Conservation (phyloP, 371 early-diverging fungal genomes). For the Mortierella sp. region DNA sequence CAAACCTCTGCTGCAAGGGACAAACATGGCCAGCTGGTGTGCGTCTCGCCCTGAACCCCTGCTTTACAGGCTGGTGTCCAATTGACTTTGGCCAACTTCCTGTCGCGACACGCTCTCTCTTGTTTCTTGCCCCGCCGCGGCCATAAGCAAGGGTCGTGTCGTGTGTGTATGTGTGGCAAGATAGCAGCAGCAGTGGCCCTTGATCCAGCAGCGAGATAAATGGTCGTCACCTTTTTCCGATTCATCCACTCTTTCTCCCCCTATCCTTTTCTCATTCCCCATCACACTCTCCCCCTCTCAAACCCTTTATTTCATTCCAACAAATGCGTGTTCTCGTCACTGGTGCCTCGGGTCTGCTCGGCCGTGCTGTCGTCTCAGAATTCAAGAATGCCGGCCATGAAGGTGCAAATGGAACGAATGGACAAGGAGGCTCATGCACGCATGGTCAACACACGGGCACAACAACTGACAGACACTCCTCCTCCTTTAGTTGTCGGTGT, state of each 20-base stretch:
- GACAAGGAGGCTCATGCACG: not conserved
- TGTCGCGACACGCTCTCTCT: too few relatives aligned
- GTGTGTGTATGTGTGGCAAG: not conserved
- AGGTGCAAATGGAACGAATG: constrained; percentile 53
- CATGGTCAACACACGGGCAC: not conserved
- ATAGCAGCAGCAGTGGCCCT: not conserved
- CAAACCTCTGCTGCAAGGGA: too few relatives aligned
- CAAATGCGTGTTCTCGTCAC: constrained; percentile 76
- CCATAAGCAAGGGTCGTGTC: not conserved
- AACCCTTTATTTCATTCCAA: not conserved
- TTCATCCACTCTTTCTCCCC: not conserved
- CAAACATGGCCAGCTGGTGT: too few relatives aligned
- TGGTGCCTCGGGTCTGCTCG: constrained; percentile 89
- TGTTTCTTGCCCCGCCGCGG: too few relatives aligned
- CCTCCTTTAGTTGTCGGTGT: constrained; percentile 73
- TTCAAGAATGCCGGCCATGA: constrained; percentile 66
- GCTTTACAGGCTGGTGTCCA: too few relatives aligned
- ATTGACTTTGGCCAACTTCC: too few relatives aligned
- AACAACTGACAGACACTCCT: not conserved
- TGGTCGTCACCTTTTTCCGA: not conserved
- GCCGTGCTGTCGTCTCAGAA: constrained; percentile 75
- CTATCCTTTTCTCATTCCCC: not conserved
- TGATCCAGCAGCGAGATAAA: not conserved
- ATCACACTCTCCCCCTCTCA: not conserved
- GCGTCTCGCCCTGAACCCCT: too few relatives aligned